These are phyloP conservation scores for Maudiozyma humilis DNA, from an alignment of 1,139 yeast species.

Conservation along the genomic window DNA sequence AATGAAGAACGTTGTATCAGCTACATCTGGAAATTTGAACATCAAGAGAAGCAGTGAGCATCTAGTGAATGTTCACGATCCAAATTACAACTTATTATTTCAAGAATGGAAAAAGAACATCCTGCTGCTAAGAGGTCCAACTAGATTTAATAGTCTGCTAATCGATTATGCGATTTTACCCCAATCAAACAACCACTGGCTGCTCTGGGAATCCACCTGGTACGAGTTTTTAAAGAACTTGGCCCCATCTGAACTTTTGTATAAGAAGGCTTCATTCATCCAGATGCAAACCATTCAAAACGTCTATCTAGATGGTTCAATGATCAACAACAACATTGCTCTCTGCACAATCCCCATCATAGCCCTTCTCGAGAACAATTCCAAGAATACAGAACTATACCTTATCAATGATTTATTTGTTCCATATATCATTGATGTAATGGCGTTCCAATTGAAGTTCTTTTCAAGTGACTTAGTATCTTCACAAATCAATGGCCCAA, in stretches of 20 bases:
- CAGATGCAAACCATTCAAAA: conserved; percentile 5
- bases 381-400: conserved; percentile 2
- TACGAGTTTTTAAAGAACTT: conserved; percentile 18
- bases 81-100: conserved; percentile 2
- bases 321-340: conserved; percentile 19
- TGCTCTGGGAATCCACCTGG: conserved; percentile 22
- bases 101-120: conserved; percentile 9
- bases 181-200: conserved; percentile 18
- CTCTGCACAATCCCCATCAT: conserved; percentile 18
- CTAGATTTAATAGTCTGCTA: conserved; percentile 8
- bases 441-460: conserved; percentile 18
- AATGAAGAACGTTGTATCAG: conserved; percentile 3
- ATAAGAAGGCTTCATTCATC: conserved; percentile 14
- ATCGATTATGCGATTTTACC: conserved; percentile 9
- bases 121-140: conserved; percentile 8
- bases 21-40: background rate
- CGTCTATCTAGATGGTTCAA: conserved; percentile 4
- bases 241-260: conserved; percentile 8
- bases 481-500: conserved; percentile 6
- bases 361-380: conserved; percentile 5
- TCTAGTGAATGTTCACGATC: background rate
- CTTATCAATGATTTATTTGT: conserved; percentile 7
- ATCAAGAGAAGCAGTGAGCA: background rate
- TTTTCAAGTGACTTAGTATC: conserved; percentile 14
- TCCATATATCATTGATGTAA: conserved; percentile 16